A percentile compares a stretch with the other conserved stretches of the same genome.
Evolutionary conservation across 1,284 basidiomycete species (phyloP).

Genomic region (Austropuccinia psidii): DNA sequence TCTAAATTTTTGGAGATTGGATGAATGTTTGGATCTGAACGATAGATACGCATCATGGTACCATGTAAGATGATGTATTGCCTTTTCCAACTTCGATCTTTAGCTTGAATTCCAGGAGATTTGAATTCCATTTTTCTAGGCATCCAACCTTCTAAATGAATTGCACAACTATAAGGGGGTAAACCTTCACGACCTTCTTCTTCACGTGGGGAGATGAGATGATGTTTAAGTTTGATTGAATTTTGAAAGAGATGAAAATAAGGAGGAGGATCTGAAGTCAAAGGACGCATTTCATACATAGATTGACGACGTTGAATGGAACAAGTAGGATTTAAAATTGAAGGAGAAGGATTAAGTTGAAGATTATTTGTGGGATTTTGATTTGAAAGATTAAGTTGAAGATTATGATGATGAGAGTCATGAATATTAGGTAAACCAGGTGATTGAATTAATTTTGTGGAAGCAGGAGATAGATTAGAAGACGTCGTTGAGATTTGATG

Average conservation of each 20-base stretch:
- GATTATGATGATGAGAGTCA: not conserved
- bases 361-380: no score
- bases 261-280: conserved; percentile 49
- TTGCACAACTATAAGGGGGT: conserved; percentile 73
- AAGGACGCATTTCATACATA: conserved; percentile 48
- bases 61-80: conserved; percentile 86
- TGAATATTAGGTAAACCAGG: not conserved
- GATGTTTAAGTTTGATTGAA: conserved; percentile 41
- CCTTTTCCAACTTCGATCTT: conserved; percentile 82
- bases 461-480: not conserved
- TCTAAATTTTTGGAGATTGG: conserved; percentile 43
- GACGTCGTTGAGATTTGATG: no score
- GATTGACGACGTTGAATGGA: conserved; percentile 47
- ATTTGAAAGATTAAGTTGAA: no score
- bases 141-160: conserved; percentile 76
- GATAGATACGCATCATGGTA: conserved; percentile 77
- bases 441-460: not conserved
- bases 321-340: no score
- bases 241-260: conserved; percentile 46
- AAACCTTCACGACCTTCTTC: conserved; percentile 75
- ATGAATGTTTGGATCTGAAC: conserved; percentile 54
- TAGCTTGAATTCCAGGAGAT: conserved; percentile 72
- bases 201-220: conserved; percentile 48
- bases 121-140: conserved; percentile 92
- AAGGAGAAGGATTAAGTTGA: not conserved